Conservation (phyloP, 225 moss, liverwort and hornwort species). For the Neckera pumila region DNA sequence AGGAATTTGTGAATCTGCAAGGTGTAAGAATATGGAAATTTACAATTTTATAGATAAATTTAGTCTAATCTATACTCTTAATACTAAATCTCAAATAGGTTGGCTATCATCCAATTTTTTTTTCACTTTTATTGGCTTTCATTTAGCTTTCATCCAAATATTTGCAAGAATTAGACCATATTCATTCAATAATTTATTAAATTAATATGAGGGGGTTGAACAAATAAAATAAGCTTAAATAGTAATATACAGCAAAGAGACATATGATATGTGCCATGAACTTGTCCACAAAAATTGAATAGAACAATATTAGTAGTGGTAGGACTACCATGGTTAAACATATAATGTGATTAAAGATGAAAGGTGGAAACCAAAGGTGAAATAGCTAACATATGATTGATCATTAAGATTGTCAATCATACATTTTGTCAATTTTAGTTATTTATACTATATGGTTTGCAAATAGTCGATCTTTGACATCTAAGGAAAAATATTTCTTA, state of each 20-base stretch:
- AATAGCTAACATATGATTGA: background rate
- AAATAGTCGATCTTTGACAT: background rate
- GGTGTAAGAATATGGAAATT: background rate
- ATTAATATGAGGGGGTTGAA: rapidly evolving
- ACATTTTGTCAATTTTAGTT: background rate
- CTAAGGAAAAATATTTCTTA: background rate
- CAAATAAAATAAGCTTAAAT: background rate
- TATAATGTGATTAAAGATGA: background rate
- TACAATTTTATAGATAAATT: background rate
- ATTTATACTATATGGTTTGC: background rate
- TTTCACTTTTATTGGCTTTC: background rate
- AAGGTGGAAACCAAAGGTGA: background rate
- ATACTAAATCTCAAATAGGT: background rate
- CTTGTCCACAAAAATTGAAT: background rate
- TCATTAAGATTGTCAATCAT: background rate
- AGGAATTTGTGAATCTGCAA: background rate
- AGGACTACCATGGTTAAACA: too few species aligned
- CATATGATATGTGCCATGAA: rapidly evolving
- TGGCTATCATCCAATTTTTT: background rate
- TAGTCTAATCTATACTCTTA: rapidly evolving
- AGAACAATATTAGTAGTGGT: rapidly evolving
- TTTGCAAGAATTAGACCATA: background rate
- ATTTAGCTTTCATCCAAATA: too few species aligned
- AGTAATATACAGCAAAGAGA: background rate
- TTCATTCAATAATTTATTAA: background rate